Base-by-base conservation (phyloP, 2,329 filamentous ascomycete genomes). In the Aspergillus pseudoterreus region DNA sequence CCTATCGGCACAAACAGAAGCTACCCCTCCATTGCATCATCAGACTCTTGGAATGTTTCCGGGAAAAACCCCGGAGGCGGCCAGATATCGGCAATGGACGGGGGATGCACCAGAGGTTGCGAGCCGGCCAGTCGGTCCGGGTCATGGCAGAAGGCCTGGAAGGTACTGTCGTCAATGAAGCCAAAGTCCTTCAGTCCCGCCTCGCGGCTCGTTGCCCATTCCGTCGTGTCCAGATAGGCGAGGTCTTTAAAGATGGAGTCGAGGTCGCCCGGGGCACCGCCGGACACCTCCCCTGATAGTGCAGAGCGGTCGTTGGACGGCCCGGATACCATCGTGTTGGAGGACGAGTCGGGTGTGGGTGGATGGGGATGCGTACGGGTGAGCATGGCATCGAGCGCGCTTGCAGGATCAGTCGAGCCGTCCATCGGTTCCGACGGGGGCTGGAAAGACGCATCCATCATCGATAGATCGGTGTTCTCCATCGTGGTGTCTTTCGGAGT, bases 191-290 rank as follows among this genome's bases (percentile, higher is more conserved):
- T 72, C 27, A 75, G 57, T 0, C 67, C 70, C 21, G 71, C 70
- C 54, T 73, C 68, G 44, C 72, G 69, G 50, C 65, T 72, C 27
- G 58, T 69, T 2, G 71, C 63, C 72, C 72, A 75, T 49, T 75
- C 72, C 22, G 70, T 75, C 4, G 71, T 75, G 51, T 75, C 73
- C 6, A 75, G 65, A 58, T 75, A 72, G 32, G 72, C 72, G 43
- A 75, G 64, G 41, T 76, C 73, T 51, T 74, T 70, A 57, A 76
- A 76, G 27, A 76, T 71, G 6, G 71, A 70, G 49, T 76, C 73
- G 14, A 75, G 61, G 32, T 74, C 70, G 24, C 36, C 53, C 32
- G 21, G 45, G 50, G 21, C 24, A 24, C 21, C 36, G 24, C 42
- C 49, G 11, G 55, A 50, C 14, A n/a, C 51, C 22, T 59, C 50